phyloP scores from a whole-genome alignment of 768 basidiomycete species.

The Pluteus cervinus region DNA sequence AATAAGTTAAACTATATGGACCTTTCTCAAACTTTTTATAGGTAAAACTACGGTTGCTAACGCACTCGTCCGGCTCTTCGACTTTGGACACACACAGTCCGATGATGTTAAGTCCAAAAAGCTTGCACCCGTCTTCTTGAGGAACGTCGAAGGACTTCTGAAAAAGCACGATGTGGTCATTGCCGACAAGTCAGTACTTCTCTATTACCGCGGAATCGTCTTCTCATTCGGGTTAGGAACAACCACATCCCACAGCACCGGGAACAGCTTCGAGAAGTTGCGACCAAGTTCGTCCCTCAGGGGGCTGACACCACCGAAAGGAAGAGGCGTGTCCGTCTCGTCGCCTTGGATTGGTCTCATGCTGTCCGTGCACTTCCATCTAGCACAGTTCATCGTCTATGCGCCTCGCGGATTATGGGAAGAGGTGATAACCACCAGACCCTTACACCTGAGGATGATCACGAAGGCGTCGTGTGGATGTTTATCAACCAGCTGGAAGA shows the following conservation, averaged over 20 bases:
- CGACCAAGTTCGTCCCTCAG: conserved; percentile 19
- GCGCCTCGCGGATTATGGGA: conserved; percentile 61
- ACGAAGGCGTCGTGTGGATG: conserved; percentile 79
- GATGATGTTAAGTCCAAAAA: conserved; percentile 84
- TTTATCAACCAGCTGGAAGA: conserved; percentile 66
- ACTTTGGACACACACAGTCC: conserved; percentile 88
- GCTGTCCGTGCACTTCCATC: conserved; percentile 45
- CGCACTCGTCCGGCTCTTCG: conserved; percentile 74
- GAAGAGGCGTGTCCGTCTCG: conserved; percentile 50
- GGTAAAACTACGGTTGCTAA: conserved; percentile 87
- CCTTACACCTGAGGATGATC: conserved; percentile 35
- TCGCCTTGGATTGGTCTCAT: conserved; percentile 83
- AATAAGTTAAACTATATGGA: not conserved
- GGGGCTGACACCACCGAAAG: not conserved
- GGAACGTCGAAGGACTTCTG: conserved; percentile 62
- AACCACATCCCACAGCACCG: conserved; percentile 86
- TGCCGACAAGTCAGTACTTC: conserved; percentile 73
- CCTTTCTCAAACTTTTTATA: conserved; percentile 24
- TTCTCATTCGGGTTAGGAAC: conserved; percentile 41
- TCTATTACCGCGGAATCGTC: not conserved
- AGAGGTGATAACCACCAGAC: conserved; percentile 88
- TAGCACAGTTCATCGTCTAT: conserved; percentile 66
- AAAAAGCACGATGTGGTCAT: conserved; percentile 71
- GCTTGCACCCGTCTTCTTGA: conserved; percentile 60
- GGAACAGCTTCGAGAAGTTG: conserved; percentile 54